phyloP scores from a whole-genome alignment of 768 basidiomycete species.

The Tulasnella sp. region DNA sequence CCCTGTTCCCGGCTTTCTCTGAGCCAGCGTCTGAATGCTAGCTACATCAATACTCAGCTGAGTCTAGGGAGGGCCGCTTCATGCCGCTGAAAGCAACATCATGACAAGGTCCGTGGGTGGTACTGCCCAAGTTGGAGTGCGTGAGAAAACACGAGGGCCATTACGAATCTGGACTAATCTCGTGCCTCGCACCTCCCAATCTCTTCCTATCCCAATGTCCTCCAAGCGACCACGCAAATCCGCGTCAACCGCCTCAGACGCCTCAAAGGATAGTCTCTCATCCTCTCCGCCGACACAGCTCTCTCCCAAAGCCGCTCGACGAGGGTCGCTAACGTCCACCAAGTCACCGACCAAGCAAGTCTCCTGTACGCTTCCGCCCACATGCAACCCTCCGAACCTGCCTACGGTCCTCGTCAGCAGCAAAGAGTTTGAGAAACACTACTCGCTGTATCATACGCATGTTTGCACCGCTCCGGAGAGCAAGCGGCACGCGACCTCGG shows the following conservation, averaged over 20 bases:
- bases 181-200: background rate
- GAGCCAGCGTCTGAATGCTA: no score
- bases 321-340: background rate
- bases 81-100: no score
- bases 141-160: background rate
- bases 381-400: constrained; percentile 47
- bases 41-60: no score
- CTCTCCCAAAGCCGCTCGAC: background rate
- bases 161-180: background rate
- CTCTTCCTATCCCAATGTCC: background rate
- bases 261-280: background rate
- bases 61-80: no score
- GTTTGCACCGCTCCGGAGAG: constrained; percentile 46
- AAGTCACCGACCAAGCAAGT: background rate
- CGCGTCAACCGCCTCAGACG: background rate
- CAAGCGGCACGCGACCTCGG: background rate
- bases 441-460: constrained; percentile 73
- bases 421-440: constrained; percentile 69
- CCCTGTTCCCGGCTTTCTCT: no score
- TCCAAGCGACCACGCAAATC: background rate
- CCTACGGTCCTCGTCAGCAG: constrained; percentile 55
- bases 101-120: no score
- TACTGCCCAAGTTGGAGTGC: background rate
- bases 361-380: constrained; percentile 69
- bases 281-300: background rate